These are phyloP conservation scores for Eutrema salsugineum DNA, from an alignment of 441 rosid species.

Conservation along the genomic window DNA sequence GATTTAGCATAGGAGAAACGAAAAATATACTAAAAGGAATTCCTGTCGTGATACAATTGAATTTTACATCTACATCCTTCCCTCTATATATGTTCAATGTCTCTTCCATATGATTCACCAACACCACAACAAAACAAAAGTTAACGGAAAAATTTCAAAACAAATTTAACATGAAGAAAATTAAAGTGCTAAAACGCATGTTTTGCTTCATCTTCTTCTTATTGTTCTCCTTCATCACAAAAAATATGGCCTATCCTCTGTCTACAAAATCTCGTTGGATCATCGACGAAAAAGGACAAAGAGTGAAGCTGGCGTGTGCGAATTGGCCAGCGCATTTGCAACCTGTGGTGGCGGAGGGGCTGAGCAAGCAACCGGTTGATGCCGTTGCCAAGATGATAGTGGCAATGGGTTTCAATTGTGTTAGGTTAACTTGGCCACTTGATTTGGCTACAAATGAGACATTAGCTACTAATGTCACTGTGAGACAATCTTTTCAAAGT, in stretches of 20 bases:
- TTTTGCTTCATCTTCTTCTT: slow-evolving; percentile 9
- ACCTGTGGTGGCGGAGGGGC: slow-evolving; percentile 36
- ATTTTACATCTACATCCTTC: background rate
- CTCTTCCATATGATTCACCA: slow-evolving; percentile 14
- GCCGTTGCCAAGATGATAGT: slow-evolving; percentile 22
- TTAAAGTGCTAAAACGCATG: background rate
- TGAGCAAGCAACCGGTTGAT: slow-evolving; percentile 19
- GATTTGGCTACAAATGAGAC: slow-evolving; percentile 28
- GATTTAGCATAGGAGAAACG: too few relatives aligned
- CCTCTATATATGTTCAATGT: background rate
- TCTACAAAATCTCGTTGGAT: slow-evolving; percentile 33
- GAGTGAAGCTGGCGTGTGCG: slow-evolving; percentile 32
- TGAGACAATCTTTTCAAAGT: slow-evolving; percentile 53
- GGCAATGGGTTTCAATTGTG: slow-evolving; percentile 25
- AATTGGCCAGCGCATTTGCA: slow-evolving; percentile 34
- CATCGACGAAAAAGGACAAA: slow-evolving; percentile 13
- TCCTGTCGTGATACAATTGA: too few relatives aligned
- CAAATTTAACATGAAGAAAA: slow-evolving; percentile 8
- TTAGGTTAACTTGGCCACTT: slow-evolving; percentile 35
- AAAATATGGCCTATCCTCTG: slow-evolving; percentile 24
- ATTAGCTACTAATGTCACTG: slow-evolving; percentile 38
- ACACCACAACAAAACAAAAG: background rate
- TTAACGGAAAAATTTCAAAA: background rate
- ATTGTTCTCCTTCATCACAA: background rate
- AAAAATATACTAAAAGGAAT: too few relatives aligned